Evolutionary conservation across 2,329 filamentous ascomycete genomes (phyloP).

Genomic region (Paecilomyces sp.): DNA sequence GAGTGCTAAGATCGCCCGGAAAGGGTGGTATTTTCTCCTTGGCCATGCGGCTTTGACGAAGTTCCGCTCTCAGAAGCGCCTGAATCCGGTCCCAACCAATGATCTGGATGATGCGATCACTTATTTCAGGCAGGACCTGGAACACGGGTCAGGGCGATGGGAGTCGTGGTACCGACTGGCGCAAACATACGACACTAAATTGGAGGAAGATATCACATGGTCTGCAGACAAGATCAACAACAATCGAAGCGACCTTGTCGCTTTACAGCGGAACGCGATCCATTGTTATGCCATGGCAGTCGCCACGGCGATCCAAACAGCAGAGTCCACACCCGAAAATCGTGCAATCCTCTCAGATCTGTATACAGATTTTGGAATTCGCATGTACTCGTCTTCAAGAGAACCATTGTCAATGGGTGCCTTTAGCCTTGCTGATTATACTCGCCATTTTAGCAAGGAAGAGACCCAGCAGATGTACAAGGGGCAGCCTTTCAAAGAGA

Average conservation of each 20-base stretch:
- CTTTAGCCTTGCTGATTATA: constrained; percentile 55
- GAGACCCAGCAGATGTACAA: constrained; percentile 50
- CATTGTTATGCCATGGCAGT: constrained; percentile 72
- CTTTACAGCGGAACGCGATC: constrained; percentile 70
- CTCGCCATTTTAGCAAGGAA: constrained; percentile 53
- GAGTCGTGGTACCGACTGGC: constrained; percentile 85
- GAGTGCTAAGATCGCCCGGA: constrained; percentile 61
- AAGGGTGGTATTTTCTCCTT: constrained; percentile 87
- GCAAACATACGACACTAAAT: constrained; percentile 78
- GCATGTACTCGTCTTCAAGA: constrained; percentile 61
- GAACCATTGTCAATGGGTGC: constrained; percentile 62
- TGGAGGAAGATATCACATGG: constrained; percentile 84
- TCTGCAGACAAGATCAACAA: constrained; percentile 87
- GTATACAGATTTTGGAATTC: constrained; percentile 61
- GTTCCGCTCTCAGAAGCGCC: constrained; percentile 71
- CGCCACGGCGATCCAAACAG: constrained; percentile 52
- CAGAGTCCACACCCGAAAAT: constrained; percentile 48
- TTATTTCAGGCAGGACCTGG: constrained; percentile 73
- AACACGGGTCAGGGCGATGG: constrained; percentile 76
- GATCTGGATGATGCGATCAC: constrained; percentile 75
- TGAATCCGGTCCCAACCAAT: constrained; percentile 71
- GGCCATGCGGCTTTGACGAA: constrained; percentile 84
- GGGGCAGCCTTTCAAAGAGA: constrained; percentile 48
- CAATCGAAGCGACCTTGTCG: constrained; percentile 64
- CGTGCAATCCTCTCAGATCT: constrained; percentile 55